Evolutionary conservation across 192 early-diverging fungal genomes (phyloP), one percentile per base, ranked within the genome.

Genomic region (Gigaspora rosea): DNA sequence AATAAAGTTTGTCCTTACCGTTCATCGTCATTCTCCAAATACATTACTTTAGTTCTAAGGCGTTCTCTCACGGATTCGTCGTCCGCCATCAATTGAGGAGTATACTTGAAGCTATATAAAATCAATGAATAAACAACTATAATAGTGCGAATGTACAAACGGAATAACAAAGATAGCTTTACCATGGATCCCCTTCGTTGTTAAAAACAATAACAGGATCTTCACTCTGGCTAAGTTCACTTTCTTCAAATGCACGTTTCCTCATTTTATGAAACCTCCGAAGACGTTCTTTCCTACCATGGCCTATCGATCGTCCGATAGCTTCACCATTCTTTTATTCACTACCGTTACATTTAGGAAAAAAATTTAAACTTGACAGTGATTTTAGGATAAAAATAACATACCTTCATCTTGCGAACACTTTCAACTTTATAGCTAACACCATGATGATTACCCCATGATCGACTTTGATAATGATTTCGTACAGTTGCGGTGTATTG

Each of bases 381-480:
- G 16, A 16, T 33, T 46, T 9, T 35, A 27, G 41, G 63, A 10
- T 56, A 64, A 49, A 51, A 75, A 50, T n/a, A 64, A 13, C 20
- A 59, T 65, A 84, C 83, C 66, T 78, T 63, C 8, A 93, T 82
- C 57, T 86, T 84, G 36, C 80, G 80, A 18, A 92, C 88, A 8
- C 78, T 82, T 52, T 90, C 88, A 20, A 94, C 85, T 75, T 81
- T 83, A 9, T 93, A 80, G 75, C 91, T 93, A 56, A 92, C 87
- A 9, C 94, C 94, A 79, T 93, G 89, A 82, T 95, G 94, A 41
- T 85, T 82, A 2, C 85, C 82, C 94, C 94, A 95, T 16, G 86
- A 88, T 32, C 91, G 79, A 56, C 88, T 90, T 47, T 88, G 85
- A 13, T 88, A 78, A 32, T 85, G 74, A 80, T 88, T 56, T 22